Evolutionary conservation across 306 rosid genomes (phyloP).

Genomic region (Castanea mollissima): DNA sequence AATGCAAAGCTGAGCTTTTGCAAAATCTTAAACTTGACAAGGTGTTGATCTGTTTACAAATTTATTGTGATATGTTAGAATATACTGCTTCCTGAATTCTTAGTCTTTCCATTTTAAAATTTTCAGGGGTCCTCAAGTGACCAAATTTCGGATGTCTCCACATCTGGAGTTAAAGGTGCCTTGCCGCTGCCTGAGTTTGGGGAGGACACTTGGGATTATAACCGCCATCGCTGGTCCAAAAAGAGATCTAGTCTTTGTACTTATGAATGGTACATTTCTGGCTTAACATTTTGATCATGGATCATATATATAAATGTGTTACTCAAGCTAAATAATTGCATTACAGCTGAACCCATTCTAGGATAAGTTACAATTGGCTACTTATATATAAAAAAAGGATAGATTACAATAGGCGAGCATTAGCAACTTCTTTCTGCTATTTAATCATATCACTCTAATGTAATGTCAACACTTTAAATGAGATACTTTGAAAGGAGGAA

Average conservation of each 20-base stretch:
- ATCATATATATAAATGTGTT: slow-evolving; percentile 2
- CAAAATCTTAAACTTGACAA: slow-evolving; percentile 41
- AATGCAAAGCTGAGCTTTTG: slow-evolving; percentile 74
- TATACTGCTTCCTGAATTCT: slow-evolving; percentile 14
- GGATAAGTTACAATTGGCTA: slow-evolving; percentile 1
- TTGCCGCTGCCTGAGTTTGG: slow-evolving; percentile 45
- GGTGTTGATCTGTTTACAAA: slow-evolving; percentile 30
- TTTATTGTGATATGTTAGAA: slow-evolving; percentile 1
- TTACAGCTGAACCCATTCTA: slow-evolving; percentile 10
- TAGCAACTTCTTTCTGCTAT: slow-evolving; percentile 17
- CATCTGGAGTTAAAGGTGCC: slow-evolving; percentile 30
- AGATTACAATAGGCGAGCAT: slow-evolving; percentile 1
- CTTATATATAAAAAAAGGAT: not conserved
- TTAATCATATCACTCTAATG: not conserved
- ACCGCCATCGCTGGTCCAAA: slow-evolving; percentile 67
- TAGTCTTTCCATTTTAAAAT: not conserved
- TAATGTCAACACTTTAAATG: slow-evolving; percentile 3
- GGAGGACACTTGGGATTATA: slow-evolving; percentile 76
- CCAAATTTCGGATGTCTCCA: slow-evolving; percentile 32
- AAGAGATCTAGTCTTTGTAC: slow-evolving; percentile 66
- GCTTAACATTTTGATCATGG: slow-evolving; percentile 1
- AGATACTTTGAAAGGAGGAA: not conserved
- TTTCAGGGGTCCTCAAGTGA: slow-evolving; percentile 44
- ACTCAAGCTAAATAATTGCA: slow-evolving; percentile 13
- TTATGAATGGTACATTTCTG: slow-evolving; percentile 66